phyloP scores from a whole-genome alignment of 345 rosid genomes.

The Eucalyptus caleyi region DNA sequence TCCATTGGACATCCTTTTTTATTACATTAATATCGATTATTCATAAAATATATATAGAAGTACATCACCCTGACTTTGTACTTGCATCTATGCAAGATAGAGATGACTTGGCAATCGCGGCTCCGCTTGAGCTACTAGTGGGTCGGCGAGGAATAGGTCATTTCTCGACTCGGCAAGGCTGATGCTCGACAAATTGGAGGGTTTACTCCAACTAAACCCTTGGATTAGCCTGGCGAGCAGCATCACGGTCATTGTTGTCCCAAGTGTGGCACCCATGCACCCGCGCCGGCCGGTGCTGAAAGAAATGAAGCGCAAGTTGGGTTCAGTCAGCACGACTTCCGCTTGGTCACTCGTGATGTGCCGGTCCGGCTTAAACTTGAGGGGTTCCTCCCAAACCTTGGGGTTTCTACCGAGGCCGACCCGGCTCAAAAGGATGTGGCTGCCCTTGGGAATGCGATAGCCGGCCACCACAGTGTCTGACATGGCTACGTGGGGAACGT shows the following conservation, averaged over 20 bases:
- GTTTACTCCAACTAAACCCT: not conserved
- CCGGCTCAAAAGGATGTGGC: not conserved
- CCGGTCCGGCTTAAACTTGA: not conserved
- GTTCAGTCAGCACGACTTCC: not conserved
- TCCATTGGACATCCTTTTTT: not conserved
- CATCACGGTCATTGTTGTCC: not conserved
- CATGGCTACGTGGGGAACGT: not conserved
- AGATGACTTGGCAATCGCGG: not conserved
- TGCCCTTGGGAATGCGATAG: not conserved
- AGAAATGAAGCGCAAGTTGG: not conserved
- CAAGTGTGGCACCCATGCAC: not conserved
- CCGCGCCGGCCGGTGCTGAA: not conserved
- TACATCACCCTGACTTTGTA: not conserved
- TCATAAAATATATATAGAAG: not conserved
- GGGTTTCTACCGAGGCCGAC: not conserved
- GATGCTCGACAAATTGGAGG: not conserved
- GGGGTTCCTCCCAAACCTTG: not conserved
- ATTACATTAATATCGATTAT: not conserved
- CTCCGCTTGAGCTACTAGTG: not conserved
- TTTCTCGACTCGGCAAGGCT: not conserved
- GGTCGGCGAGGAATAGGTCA: not conserved
- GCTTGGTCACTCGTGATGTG: not conserved
- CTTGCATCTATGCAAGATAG: not conserved
- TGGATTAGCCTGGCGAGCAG: not conserved
- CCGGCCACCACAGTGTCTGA: not conserved